Evolutionary conservation across 768 basidiomycete genomes (phyloP), one percentile per base, ranked within the genome.

Genomic region (Ramaria rubella): DNA sequence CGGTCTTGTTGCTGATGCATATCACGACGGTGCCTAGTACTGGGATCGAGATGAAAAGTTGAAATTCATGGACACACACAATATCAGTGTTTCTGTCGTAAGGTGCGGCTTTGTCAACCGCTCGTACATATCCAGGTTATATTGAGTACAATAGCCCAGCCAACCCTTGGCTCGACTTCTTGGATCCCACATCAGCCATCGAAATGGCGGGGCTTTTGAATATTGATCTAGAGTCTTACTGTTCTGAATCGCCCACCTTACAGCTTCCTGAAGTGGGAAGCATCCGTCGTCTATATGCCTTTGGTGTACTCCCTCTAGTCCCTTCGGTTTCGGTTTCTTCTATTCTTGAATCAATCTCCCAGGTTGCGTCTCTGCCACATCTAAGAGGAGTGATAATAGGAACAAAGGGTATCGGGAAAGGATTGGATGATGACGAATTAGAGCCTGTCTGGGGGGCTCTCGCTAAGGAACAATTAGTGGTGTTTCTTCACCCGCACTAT

Each of bases 81-180:
- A 79, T 19, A 92, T 93, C 40, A 81, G 88, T 67, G 70, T 90
- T 42, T 90, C 86, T 17, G 77, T 91, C 29, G 84, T 90, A 55
- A 89, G 87, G 87, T 85, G 55, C 26, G 31, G 27, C 15, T 14
- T 14, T 1, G 21, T 15, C 12, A 12, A 7, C 34, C 17, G 6
- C n/a, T n/a, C 5, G 15, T 52, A 21, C 12, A 17, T 19, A 9
- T 21, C 33, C 19, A 42, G 31, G n/a, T n/a, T 38, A 24, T 49
- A 21, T 23, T 19, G 57, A 42, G 9, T 31, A 33, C 54, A 50
- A 44, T 62, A 90, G 90, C 67, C 81, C 87, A 24, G 91, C 91
- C 26, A 94, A 94, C 64, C 92, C 91, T 8, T 94, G 91, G 91
- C 80, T 94, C 33, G 92, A 94, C 68, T 94, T 93, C 65, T 77